Evolutionary conservation across 2,329 filamentous ascomycete species (phyloP).

Genomic region (Parastagonospora nodorum): DNA sequence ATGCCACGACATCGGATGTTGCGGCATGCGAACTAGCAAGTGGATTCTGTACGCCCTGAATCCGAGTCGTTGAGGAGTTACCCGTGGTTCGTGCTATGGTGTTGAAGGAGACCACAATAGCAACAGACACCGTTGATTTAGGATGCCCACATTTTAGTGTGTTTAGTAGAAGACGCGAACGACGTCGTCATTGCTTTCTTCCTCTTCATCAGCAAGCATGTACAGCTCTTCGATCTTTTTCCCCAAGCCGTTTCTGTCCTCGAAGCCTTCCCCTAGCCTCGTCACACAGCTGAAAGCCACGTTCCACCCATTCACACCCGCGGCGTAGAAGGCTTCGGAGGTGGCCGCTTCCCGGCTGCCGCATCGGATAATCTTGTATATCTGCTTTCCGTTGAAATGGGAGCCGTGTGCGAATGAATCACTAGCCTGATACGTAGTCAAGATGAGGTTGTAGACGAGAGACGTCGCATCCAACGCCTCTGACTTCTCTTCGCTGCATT

Average conservation of each 20-base stretch:
- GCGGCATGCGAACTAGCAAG: too few species aligned
- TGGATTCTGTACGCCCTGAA: too few species aligned
- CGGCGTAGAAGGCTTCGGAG: constrained; percentile 34
- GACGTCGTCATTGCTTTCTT: constrained; percentile 15
- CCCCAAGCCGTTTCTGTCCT: constrained; percentile 18
- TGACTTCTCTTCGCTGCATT: constrained; percentile 34
- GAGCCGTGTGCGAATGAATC: constrained; percentile 14
- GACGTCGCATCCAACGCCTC: constrained; percentile 27
- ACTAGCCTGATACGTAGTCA: constrained; percentile 29
- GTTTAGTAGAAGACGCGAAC: constrained; percentile 39
- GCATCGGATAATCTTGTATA: constrained; percentile 39
- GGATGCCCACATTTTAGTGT: neutral
- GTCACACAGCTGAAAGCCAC: constrained; percentile 40
- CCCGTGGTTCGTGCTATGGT: too few species aligned
- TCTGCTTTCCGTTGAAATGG: constrained; percentile 22
- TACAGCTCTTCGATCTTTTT: constrained; percentile 31
- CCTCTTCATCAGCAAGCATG: constrained; percentile 30
- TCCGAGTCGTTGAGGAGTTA: too few species aligned
- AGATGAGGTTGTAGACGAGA: constrained; percentile 33
- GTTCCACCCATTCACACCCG: constrained; percentile 38
- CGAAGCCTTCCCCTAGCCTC: constrained; percentile 27
- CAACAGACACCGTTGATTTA: too few species aligned
- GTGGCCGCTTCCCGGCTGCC: constrained; percentile 39
- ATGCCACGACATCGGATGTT: too few species aligned
- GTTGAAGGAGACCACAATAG: too few species aligned